These are phyloP conservation scores for Pseudopyrenochaeta lycopersici DNA, from an alignment of 2,329 filamentous ascomycete species.

Conservation along the genomic window DNA sequence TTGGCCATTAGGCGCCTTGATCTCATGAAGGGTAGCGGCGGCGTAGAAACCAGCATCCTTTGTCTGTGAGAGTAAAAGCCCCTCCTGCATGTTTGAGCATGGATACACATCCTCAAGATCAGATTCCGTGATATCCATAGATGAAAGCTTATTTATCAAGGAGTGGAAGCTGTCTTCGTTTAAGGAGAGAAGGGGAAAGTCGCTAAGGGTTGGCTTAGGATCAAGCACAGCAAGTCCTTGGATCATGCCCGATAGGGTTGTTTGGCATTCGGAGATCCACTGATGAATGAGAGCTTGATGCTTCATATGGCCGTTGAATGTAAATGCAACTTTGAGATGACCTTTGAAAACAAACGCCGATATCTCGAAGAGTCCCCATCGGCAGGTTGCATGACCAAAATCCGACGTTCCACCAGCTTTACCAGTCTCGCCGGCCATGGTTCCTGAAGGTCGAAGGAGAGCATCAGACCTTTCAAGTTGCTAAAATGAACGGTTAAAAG, in stretches of 20 bases:
- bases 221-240: slow-evolving; percentile 32
- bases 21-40: slow-evolving; percentile 40
- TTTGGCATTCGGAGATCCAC: slow-evolving; percentile 54
- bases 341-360: slow-evolving; percentile 60
- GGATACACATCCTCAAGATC: slow-evolving; percentile 53
- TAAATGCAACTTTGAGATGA: slow-evolving; percentile 59
- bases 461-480: slow-evolving; percentile 56
- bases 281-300: slow-evolving; percentile 54
- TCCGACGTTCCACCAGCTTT: slow-evolving; percentile 57
- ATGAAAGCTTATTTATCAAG: slow-evolving; percentile 51
- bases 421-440: slow-evolving; percentile 57
- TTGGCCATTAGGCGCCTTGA: slow-evolving; percentile 19
- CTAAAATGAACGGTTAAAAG: slow-evolving; percentile 45
- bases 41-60: slow-evolving; percentile 45
- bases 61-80: slow-evolving; percentile 39
- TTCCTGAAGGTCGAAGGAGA: slow-evolving; percentile 54
- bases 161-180: slow-evolving; percentile 53
- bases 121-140: slow-evolving; percentile 45
- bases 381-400: slow-evolving; percentile 54
- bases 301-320: slow-evolving; percentile 59
- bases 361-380: slow-evolving; percentile 62
- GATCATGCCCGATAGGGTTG: slow-evolving; percentile 44
- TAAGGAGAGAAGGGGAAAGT: slow-evolving; percentile 57
- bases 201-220: slow-evolving; percentile 52
- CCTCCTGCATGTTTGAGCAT: slow-evolving; percentile 46